Percentiles rank a stretch among this genome's conserved stretches.
Evolutionary conservation across 2,329 filamentous ascomycete genomes (phyloP).

Genomic region (Pseudocercospora eumusae): DNA sequence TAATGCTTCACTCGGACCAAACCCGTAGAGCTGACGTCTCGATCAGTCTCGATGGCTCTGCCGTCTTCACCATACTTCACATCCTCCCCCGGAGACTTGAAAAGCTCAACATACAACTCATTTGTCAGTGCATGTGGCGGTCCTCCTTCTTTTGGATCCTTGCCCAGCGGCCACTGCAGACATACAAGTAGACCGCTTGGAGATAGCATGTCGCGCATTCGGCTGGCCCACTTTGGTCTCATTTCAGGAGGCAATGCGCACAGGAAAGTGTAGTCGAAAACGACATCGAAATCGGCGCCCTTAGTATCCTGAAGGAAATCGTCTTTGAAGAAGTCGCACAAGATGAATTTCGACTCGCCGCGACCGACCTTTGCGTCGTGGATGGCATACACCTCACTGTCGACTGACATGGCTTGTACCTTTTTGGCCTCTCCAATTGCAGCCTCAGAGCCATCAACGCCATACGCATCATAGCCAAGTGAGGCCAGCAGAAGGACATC

Average conservation of each 20-base stretch:
- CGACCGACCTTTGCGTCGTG: constrained; percentile 46
- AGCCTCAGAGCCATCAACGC: constrained; percentile 65
- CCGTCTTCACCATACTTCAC: constrained; percentile 62
- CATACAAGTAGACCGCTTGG: constrained; percentile 58
- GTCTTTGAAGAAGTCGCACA: constrained; percentile 67
- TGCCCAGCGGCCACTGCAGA: constrained; percentile 76
- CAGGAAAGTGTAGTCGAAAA: constrained; percentile 67
- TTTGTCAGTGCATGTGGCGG: constrained; percentile 73
- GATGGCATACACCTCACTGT: constrained; percentile 49
- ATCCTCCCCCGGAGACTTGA: constrained; percentile 68
- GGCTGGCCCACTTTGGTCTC: constrained; percentile 59
- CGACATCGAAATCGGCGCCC: constrained; percentile 60
- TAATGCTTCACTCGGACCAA: constrained; percentile 55
- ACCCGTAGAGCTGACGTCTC: constrained; percentile 49
- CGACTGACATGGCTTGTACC: constrained; percentile 40
- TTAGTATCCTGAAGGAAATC: constrained; percentile 54
- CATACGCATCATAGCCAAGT: constrained; percentile 75
- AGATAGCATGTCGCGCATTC: constrained; percentile 57
- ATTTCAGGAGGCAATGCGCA: constrained; percentile 59
- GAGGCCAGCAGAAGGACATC: constrained; percentile 75
- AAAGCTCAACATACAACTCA: constrained; percentile 69
- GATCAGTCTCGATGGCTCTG: constrained; percentile 34
- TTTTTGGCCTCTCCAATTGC: constrained; percentile 52
- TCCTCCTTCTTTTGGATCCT: constrained; percentile 64
- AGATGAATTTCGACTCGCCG: constrained; percentile 59